phyloP scores from a whole-genome alignment of 352 stramenopile species.

The Thalassiosira exigua region DNA sequence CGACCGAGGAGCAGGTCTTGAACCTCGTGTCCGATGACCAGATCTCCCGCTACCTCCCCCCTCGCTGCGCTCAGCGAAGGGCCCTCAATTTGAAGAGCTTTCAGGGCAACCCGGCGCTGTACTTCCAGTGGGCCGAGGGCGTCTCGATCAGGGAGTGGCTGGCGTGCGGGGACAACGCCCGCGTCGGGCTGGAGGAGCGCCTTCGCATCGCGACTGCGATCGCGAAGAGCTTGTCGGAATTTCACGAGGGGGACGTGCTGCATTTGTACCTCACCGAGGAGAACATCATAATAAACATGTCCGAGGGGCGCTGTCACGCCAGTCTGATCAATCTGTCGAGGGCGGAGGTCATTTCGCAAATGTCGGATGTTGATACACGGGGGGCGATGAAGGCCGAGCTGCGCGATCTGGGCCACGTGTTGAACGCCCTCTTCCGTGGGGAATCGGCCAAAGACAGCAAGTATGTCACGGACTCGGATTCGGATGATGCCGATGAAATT shows the following conservation, averaged over 20 bases:
- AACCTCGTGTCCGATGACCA: background rate
- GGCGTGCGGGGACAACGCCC: background rate
- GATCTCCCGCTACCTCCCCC: constrained; percentile 2
- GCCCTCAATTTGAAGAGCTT: constrained; percentile 3
- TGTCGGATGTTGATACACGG: background rate
- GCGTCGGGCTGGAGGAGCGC: background rate
- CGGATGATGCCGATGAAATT: background rate
- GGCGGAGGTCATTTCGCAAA: background rate
- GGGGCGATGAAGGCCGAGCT: background rate
- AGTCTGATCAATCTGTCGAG: constrained; percentile 17
- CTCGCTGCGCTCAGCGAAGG: background rate
- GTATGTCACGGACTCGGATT: background rate
- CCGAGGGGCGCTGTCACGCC: background rate
- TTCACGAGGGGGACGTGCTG: background rate
- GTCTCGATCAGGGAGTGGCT: constrained; percentile 3
- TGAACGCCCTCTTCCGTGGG: background rate
- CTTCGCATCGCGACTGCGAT: background rate
- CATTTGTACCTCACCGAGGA: background rate
- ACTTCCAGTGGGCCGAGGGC: constrained; percentile 9
- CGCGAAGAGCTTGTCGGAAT: background rate
- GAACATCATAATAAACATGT: constrained; percentile 11
- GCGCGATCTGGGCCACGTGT: background rate
- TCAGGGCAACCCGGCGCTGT: constrained; percentile 4
- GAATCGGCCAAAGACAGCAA: constrained; percentile 1
- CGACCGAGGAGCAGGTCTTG: constrained; percentile 1